Percentiles rank a stretch among this genome's conserved stretches.
Conservation (phyloP, 768 basidiomycete genomes). For the Suillus ampliporus region DNA sequence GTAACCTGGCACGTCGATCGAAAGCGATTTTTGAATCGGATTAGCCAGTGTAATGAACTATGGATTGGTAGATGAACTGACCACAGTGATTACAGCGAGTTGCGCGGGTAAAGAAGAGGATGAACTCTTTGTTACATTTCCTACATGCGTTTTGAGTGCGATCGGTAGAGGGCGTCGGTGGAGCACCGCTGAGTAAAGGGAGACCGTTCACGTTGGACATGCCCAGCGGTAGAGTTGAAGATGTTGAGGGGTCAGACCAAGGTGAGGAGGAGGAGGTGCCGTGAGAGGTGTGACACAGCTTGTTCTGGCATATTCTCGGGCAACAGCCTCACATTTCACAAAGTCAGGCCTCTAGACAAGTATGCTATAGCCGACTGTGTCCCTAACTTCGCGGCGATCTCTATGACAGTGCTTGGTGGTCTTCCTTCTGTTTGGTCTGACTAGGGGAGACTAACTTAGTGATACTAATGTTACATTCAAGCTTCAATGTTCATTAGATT, state of each 20-base stretch:
- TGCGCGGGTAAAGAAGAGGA: constrained; percentile 64
- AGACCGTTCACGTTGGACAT: constrained; percentile 45
- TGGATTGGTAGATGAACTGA: constrained; percentile 37
- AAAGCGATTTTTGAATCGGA: constrained; percentile 7
- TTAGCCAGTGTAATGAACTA: not conserved
- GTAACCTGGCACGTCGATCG: constrained; percentile 53
- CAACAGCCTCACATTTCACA: too few relatives aligned
- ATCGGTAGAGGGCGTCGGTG: constrained; percentile 43
- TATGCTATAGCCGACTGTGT: too few relatives aligned
- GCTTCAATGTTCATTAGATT: too few relatives aligned
- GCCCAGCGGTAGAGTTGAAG: not conserved
- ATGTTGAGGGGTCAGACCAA: not conserved
- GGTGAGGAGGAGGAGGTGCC: too few relatives aligned
- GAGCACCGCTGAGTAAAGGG: constrained; percentile 74
- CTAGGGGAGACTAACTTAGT: too few relatives aligned
- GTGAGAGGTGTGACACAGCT: too few relatives aligned
- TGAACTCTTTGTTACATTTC: constrained; percentile 79
- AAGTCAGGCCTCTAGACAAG: too few relatives aligned
- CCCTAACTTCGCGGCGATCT: too few relatives aligned
- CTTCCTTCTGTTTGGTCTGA: too few relatives aligned
- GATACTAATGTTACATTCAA: too few relatives aligned
- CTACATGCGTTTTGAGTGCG: constrained; percentile 54
- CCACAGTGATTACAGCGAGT: constrained; percentile 80
- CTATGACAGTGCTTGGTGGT: too few relatives aligned
- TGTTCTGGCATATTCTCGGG: too few relatives aligned